Evolutionary conservation across 805 yeast genomes (phyloP), one percentile per base, ranked within the genome.

Genomic region (Ogataea wickerhamii): DNA sequence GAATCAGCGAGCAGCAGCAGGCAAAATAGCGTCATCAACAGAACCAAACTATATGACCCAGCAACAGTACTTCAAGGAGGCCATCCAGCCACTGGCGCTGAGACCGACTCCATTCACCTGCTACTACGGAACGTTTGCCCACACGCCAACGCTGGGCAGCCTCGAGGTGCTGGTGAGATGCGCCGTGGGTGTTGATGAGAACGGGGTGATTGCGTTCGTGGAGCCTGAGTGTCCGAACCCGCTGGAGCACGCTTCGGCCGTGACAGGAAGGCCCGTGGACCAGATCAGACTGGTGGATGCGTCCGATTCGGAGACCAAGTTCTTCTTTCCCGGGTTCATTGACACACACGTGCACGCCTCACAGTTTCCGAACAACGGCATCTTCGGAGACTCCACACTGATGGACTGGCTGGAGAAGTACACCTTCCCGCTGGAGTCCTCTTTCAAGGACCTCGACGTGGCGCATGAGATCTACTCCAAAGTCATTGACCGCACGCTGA

Each of bases 341-440:
- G 94, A 86, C 51, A 82, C 93, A 1, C 94, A 85, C 56, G 80
- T 82, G 32, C 94, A 85, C 59, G 93, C 94, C 2, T 80, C 94
- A 2, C 94, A 85, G 59, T 85, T 76, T 52, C 93, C 93, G 10
- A 85, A 85, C 56, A 68, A 71, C 33, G 93, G 94, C 8, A 78
- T 93, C 18, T 91, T 94, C 45, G 89, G 95, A 18, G 82, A 81
- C 42, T 69, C 87, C 2, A 91, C 95, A 2, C 67, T 93, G 29
- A 66, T 93, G 39, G 95, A 91, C 47, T 93, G 98, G 98, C 70
- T 93, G 32, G 73, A 78, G 18, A 77, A 73, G 17, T 88, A 87
- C 58, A 93, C 98, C 0, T 93, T 89, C 68, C 95, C 96, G 1
- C 61, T 89, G 39, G 98, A 93, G 61, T 67, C 84, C 6, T 71